These are phyloP conservation scores for Lactifluus piperatus DNA, from an alignment of 768 basidiomycete species.

Conservation along the genomic window DNA sequence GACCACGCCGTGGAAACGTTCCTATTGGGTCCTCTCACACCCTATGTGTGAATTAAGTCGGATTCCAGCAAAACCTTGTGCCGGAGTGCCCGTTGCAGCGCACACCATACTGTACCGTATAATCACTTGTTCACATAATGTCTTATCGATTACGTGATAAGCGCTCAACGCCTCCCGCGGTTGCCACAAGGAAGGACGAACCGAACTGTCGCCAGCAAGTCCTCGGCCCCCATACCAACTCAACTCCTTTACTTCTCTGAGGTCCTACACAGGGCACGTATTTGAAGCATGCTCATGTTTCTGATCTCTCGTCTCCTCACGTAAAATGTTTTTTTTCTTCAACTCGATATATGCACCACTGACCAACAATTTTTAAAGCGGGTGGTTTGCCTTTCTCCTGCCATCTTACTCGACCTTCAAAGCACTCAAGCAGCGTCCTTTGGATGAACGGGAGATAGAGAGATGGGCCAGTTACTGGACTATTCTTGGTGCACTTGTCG, in stretches of 20 bases:
- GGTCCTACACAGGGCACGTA: background rate
- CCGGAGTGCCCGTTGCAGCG: too few species aligned
- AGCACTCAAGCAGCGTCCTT: constrained; percentile 45
- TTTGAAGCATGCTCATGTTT: constrained; percentile 37
- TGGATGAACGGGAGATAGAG: constrained; percentile 45
- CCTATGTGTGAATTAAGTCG: background rate
- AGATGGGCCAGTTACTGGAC: constrained; percentile 57
- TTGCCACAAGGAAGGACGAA: too few species aligned
- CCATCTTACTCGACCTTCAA: constrained; percentile 63
- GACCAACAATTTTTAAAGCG: constrained; percentile 31
- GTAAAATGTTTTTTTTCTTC: constrained; percentile 26
- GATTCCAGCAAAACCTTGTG: too few species aligned
- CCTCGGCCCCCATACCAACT: too few species aligned
- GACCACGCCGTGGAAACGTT: background rate
- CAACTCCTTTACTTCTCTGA: background rate
- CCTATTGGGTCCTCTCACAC: background rate
- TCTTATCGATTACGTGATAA: background rate
- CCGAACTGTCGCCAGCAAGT: too few species aligned
- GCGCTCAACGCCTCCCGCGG: too few species aligned
- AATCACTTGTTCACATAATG: background rate
- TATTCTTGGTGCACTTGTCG: constrained; percentile 49
- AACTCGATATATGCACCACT: background rate
- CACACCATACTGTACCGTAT: too few species aligned
- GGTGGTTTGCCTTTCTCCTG: constrained; percentile 63
- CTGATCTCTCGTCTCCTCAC: constrained; percentile 42